phyloP scores from a whole-genome alignment of 257 asterid genomes.

The Gentiana macrophylla region DNA sequence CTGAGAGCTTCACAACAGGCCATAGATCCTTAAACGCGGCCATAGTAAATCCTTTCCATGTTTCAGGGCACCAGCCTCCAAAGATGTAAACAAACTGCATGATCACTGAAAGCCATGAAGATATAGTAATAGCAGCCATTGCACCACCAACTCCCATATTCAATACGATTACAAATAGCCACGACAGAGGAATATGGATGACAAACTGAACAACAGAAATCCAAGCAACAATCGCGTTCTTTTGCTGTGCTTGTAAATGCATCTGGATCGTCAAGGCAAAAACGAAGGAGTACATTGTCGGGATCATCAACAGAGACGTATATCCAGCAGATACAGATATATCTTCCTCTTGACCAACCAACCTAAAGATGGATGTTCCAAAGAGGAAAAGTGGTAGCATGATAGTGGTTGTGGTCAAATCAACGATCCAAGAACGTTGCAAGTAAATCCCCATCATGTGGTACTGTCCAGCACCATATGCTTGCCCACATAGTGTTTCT shows the following conservation, averaged over 20 bases:
- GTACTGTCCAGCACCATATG: conserved; percentile 77
- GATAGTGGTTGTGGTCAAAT: conserved; percentile 43
- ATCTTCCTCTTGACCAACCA: conserved; percentile 84
- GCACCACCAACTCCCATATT: too few species aligned
- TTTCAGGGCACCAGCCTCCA: conserved; percentile 78
- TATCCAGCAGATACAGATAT: too few species aligned
- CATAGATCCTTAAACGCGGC: conserved; percentile 64
- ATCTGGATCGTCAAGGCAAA: too few species aligned
- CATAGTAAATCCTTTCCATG: conserved; percentile 65
- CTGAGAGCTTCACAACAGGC: conserved; percentile 78
- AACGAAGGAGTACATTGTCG: too few species aligned
- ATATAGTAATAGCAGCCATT: conserved; percentile 55
- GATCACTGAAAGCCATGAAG: conserved; percentile 49
- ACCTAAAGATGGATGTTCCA: conserved; percentile 46
- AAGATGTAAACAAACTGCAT: conserved; percentile 67
- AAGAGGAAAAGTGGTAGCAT: conserved; percentile 61
- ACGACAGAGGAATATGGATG: too few species aligned
- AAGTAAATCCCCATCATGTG: conserved; percentile 94
- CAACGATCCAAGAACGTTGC: conserved; percentile 91
- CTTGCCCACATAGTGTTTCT: conserved; percentile 93
- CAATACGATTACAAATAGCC: too few species aligned
- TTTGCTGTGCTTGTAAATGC: too few species aligned
- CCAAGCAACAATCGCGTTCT: too few species aligned
- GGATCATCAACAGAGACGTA: too few species aligned
- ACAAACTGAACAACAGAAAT: too few species aligned